A percentile compares a stretch with the other conserved stretches of the same genome.
Conservation (phyloP, 2,329 filamentous ascomycete species). For the Penicillium sp. region DNA sequence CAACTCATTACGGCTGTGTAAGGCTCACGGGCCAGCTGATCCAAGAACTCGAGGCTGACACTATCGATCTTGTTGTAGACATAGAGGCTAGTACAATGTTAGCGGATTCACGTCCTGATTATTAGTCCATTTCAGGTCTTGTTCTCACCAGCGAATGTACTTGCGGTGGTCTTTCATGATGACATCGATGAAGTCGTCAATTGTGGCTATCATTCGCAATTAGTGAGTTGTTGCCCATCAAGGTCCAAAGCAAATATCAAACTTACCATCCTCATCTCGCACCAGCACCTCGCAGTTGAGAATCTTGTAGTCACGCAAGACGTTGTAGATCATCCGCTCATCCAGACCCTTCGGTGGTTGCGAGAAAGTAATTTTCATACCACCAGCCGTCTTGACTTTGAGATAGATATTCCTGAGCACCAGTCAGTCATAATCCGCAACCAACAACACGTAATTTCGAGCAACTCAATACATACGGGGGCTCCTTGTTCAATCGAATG, state of each 20-base stretch:
- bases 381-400: conserved; percentile 91
- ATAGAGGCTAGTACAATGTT: conserved; percentile 64
- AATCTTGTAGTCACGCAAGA: conserved; percentile 97
- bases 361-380: conserved; percentile 98
- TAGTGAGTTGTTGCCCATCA: not conserved
- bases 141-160: conserved; percentile 75
- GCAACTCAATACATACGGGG: conserved; percentile 64
- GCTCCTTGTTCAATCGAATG: conserved; percentile 86
- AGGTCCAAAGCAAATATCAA: not conserved
- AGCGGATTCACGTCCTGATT: not conserved
- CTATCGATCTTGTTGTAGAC: conserved; percentile 99
- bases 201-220: conserved; percentile 61
- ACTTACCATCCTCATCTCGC: conserved; percentile 77
- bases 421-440: not conserved
- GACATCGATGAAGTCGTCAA: conserved; percentile 98
- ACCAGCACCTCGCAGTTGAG: conserved; percentile 96
- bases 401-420: conserved; percentile 84
- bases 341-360: conserved; percentile 85
- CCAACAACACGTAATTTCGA: not conserved
- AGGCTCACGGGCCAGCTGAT: conserved; percentile 87
- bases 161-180: conserved; percentile 99
- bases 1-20: conserved; percentile 97
- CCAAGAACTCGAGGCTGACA: conserved; percentile 88
- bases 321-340: conserved; percentile 98
- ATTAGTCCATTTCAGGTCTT: not conserved